Evolutionary conservation across 2,329 filamentous ascomycete genomes (phyloP), one percentile per base, ranked within the genome.

Genomic region (Parascedosporium putredinis): DNA sequence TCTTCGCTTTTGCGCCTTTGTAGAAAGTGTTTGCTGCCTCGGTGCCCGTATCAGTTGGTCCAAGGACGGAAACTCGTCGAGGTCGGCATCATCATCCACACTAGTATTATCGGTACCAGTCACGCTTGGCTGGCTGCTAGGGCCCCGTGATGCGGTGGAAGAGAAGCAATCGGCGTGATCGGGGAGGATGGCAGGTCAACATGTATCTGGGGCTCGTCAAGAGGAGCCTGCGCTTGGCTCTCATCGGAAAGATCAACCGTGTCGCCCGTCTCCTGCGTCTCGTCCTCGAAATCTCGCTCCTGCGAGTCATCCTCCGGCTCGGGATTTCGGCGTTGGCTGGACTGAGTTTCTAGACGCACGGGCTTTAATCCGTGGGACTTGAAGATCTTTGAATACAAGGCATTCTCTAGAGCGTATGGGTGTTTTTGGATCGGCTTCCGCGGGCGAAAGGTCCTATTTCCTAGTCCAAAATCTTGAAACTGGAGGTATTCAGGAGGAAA

Each of bases 381-480:
- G 55, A 79, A 70, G 18, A 69, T 62, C 3, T 63, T 74, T 50
- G 70, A 73, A 58, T 79, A 80, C 24, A 73, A 70, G 0, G 70
- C 75, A 57, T 70, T 74, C 54, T 81, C 78, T 3, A 80, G 63
- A 5, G 74, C 62, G 54, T 81, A 81, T 3, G 78, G 78, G 42
- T 79, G 76, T 56, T 80, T 68, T 57, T 81, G 78, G 5, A 81
- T 81, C 1, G 76, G 76, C 53, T 80, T 81, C 18, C 78, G 70
- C 1, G 76, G 75, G 5, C 78, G 70, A n/a, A 81, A 62, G 3
- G 73, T 77, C 29, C 76, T 70, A 53, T 25, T 40, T 71, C 67
- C 43, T 67, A 62, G 10, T 62, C 64, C 24, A 66, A 52, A 12
- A 59, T 57, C 49, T 23, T 50, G 20, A 38, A 5, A 22, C 52